Evolutionary conservation across 192 early-diverging fungal genomes (phyloP), one percentile per base, ranked within the genome.

Genomic region (Coemansia sp.): DNA sequence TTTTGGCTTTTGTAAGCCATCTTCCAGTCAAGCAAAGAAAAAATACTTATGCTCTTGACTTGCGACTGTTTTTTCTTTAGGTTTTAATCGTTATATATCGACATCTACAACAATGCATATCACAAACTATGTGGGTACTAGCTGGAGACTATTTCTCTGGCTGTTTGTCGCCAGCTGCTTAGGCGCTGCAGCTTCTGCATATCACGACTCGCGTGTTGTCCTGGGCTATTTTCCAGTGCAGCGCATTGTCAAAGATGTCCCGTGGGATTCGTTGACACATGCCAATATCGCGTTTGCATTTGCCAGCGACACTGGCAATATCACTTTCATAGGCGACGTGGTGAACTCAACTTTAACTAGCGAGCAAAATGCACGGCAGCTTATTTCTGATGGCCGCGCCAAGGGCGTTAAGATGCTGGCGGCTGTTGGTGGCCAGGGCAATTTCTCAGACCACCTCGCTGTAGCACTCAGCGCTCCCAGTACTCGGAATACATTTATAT

Each of bases 351-450:
- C 71, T 3, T 62, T 85, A 42, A 72, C 66, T 32, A 74, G 62
- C 58, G 71, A 70, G 36, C 43, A 75, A 36, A 66, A 75, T 16
- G 66, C 71, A 1, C 43, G 55, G 7, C 30, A 47, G 14, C 54
- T 81, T 16, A 65, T 81, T 14, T 51, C 60, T 15, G 53, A 57
- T 11, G 80, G 76, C 9, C 58, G 69, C 39, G 54, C 62, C 32
- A 60, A 66, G 34, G 56, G 56, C 15, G 72, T 79, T 46, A 84
- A 84, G 37, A 84, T 91, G 51, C 62, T 88, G 37, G 60, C 85
- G 16, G 83, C 88, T 6, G 80, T 89, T 16, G 89, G 89, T 45
- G 89, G 89, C 2, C 89, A 87, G 81, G 85, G 80, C 47, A 81
- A 80, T 44, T 86, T 84, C 14, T 83, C 81, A 0, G 57, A 56